phyloP scores from a whole-genome alignment of 2,329 filamentous ascomycete species.

The Ilyonectria destructans region DNA sequence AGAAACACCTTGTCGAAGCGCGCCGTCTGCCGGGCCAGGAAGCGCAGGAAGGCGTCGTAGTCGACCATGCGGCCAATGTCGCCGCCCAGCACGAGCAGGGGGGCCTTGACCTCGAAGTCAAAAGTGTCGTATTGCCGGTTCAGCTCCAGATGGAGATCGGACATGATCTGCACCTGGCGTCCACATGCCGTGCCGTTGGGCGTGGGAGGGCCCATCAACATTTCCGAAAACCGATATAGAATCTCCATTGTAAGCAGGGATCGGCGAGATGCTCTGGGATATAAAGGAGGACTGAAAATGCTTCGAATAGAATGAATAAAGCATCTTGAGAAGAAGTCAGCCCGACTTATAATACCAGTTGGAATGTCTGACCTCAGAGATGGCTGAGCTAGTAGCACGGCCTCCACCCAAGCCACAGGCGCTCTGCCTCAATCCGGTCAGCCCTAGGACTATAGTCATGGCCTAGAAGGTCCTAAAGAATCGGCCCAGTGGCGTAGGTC shows the following conservation, averaged over 20 bases:
- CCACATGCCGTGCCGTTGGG: constrained; percentile 39
- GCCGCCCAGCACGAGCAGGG: constrained; percentile 64
- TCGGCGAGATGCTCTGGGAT: background rate
- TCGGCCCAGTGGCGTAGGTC: background rate
- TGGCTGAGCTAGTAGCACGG: constrained; percentile 43
- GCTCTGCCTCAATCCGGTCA: constrained; percentile 37
- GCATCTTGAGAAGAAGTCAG: background rate
- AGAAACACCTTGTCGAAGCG: constrained; percentile 64
- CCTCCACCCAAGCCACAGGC: constrained; percentile 37
- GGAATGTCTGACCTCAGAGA: constrained; percentile 25
- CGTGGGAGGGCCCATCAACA: constrained; percentile 36
- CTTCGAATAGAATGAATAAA: background rate
- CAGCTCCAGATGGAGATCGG: constrained; percentile 67
- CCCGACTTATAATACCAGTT: background rate
- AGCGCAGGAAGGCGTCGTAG: constrained; percentile 61
- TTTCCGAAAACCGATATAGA: constrained; percentile 40
- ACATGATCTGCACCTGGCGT: constrained; percentile 57
- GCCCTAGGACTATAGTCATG: constrained; percentile 8
- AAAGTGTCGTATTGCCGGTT: constrained; percentile 61
- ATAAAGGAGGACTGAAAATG: background rate
- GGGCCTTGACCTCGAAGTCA: constrained; percentile 58
- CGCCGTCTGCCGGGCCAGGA: constrained; percentile 60
- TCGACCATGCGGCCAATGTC: constrained; percentile 67
- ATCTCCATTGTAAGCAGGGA: constrained; percentile 31
- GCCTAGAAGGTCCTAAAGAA: background rate